Evolutionary conservation across 495 filamentous ascomycete genomes (phyloP).

Genomic region (Xanthoparmelia taractica): DNA sequence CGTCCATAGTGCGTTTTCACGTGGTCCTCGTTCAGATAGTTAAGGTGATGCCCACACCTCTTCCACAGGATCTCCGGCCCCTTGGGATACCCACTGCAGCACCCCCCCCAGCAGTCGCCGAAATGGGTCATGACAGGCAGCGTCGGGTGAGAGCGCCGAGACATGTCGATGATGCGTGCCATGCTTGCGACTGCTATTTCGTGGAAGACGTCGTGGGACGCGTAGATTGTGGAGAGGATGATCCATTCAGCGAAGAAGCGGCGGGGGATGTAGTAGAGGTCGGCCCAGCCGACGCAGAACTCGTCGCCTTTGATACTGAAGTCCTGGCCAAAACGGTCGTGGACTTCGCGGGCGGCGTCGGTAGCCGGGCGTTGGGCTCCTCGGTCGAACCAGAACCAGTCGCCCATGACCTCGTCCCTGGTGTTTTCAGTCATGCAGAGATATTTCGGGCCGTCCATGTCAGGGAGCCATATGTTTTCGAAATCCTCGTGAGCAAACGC

Average conservation of each 20-base stretch:
- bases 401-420: not conserved
- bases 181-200: constrained; percentile 25
- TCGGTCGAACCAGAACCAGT: constrained; percentile 17
- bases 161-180: constrained; percentile 24
- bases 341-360: constrained; percentile 7
- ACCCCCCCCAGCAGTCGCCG: constrained; percentile 1
- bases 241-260: constrained; percentile 28
- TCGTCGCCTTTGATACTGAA: constrained; percentile 20
- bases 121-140: constrained; percentile 5
- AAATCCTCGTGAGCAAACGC: constrained; percentile 16
- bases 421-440: constrained; percentile 18
- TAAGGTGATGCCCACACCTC: constrained; percentile 1
- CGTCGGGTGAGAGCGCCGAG: constrained; percentile 7
- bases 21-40: constrained; percentile 1
- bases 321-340: constrained; percentile 6
- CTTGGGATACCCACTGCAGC: not conserved
- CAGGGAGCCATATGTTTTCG: constrained; percentile 22
- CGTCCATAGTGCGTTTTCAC: not conserved
- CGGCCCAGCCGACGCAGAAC: constrained; percentile 27
- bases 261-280: constrained; percentile 29
- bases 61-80: constrained; percentile 1
- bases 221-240: constrained; percentile 19
- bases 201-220: constrained; percentile 17
- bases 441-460: constrained; percentile 17
- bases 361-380: constrained; percentile 16